Conservation (phyloP, 495 filamentous ascomycete genomes). For the Aspergillus coremiiformis region DNA sequence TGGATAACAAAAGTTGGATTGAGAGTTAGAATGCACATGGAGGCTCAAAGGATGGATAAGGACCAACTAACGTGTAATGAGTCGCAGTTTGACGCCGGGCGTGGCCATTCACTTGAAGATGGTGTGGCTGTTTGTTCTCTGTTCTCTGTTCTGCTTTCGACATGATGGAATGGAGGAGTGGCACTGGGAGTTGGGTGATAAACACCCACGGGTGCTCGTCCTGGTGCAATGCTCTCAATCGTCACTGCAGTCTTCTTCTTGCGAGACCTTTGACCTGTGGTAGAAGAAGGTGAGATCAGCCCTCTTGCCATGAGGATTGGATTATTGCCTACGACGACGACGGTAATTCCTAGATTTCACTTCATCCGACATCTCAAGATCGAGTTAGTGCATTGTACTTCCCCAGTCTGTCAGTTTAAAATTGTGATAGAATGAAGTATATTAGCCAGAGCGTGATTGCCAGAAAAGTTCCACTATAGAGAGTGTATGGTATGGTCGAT, state of each 20-base stretch:
- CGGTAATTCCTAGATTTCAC: conserved; percentile 1
- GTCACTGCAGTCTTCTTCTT: conserved; percentile 11
- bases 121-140: no score
- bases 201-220: conserved; percentile 9
- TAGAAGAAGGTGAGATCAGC: background rate
- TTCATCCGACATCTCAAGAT: conserved; percentile 6
- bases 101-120: conserved; percentile 3
- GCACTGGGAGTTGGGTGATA: background rate
- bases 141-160: background rate
- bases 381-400: background rate
- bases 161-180: background rate
- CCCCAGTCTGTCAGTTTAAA: background rate
- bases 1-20: background rate
- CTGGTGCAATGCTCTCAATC: conserved; percentile 7
- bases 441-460: no score
- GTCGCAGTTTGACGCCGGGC: background rate
- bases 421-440: background rate
- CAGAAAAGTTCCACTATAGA: no score
- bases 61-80: background rate
- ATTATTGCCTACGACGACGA: conserved; percentile 8
- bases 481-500: background rate
- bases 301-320: background rate
- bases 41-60: no score
- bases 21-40: background rate
- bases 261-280: conserved; percentile 11